These are phyloP conservation scores for Spatholobus suberectus DNA, from an alignment of 306 rosid genomes.

Conservation along the genomic window DNA sequence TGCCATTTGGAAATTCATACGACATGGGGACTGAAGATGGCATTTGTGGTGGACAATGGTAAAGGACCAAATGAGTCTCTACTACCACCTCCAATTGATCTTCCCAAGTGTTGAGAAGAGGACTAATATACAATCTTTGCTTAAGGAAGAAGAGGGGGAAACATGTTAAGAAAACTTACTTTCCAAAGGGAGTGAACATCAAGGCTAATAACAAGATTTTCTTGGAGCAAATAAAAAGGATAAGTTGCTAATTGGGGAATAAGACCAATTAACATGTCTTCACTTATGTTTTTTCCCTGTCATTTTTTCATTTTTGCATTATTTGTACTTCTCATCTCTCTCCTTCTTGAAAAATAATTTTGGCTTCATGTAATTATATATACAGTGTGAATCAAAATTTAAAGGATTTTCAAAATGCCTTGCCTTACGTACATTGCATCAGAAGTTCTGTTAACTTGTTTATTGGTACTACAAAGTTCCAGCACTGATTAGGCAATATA, in stretches of 20 bases:
- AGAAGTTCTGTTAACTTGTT: conserved; percentile 15
- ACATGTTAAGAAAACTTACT: not conserved
- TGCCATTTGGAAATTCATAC: conserved; percentile 77
- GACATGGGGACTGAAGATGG: conserved; percentile 93
- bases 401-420: not conserved
- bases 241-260: not conserved
- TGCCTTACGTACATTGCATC: not conserved
- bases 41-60: conserved; percentile 87
- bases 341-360: conserved; percentile 27
- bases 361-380: conserved; percentile 36
- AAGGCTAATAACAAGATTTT: conserved; percentile 29
- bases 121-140: not conserved
- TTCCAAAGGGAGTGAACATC: conserved; percentile 1
- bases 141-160: not conserved
- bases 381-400: not conserved
- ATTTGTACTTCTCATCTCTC: conserved; percentile 21
- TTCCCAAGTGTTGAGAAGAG: conserved; percentile 67
- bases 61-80: conserved; percentile 73
- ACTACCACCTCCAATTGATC: conserved; percentile 76
- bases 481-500: too few relatives aligned
- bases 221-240: conserved; percentile 3
- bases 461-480: not conserved
- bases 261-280: conserved; percentile 25
- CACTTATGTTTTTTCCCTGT: not conserved
- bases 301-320: conserved; percentile 30